Conservation (phyloP, 2,329 filamentous ascomycete genomes). For the Diplodia corticola region DNA sequence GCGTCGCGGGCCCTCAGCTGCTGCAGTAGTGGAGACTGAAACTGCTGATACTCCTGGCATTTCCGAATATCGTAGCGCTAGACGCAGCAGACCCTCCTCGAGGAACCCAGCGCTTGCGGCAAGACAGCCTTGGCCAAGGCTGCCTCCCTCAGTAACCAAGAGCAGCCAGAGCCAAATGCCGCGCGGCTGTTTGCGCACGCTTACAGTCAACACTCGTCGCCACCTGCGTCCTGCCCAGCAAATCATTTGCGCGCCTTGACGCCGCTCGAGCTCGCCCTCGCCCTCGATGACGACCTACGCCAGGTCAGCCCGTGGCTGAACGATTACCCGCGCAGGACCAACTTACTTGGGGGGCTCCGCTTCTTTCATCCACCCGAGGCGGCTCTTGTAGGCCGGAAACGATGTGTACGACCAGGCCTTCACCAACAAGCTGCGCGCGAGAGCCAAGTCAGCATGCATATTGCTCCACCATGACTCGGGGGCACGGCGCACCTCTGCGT, state of each 20-base stretch:
- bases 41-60: constrained; percentile 14
- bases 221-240: not conserved
- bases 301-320: not conserved
- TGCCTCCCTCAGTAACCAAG: constrained; percentile 1
- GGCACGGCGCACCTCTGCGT: constrained; percentile 58
- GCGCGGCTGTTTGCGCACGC: constrained; percentile 19
- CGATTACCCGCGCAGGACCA: not conserved
- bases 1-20: constrained; percentile 6
- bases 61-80: constrained; percentile 16
- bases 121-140: not conserved
- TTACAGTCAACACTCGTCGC: not conserved
- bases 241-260: constrained; percentile 1
- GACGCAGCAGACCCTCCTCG: constrained; percentile 11
- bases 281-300: not conserved
- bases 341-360: constrained; percentile 1
- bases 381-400: constrained; percentile 39
- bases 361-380: constrained; percentile 34
- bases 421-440: constrained; percentile 42
- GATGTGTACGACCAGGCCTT: constrained; percentile 51
- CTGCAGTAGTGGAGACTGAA: constrained; percentile 11
- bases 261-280: not conserved
- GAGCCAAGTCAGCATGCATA: constrained; percentile 18
- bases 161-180: constrained; percentile 9
- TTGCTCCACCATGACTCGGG: constrained; percentile 10
- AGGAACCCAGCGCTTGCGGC: not conserved